Evolutionary conservation across 2,329 filamentous ascomycete genomes (phyloP).

Genomic region (Alternaria consortialis): DNA sequence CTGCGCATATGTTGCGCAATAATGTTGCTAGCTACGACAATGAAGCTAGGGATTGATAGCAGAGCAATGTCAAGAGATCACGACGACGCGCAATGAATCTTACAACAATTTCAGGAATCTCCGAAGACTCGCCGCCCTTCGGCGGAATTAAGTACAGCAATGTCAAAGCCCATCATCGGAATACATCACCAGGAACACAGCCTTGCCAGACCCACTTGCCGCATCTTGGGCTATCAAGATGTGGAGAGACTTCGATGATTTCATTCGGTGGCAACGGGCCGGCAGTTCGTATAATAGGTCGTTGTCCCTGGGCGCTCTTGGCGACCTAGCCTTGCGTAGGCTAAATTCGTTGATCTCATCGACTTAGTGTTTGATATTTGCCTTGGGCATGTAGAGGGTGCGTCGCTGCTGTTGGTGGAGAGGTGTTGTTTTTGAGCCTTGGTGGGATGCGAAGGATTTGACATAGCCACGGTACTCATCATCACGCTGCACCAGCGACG

Average conservation of each 20-base stretch:
- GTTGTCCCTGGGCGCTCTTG: conserved; percentile 12
- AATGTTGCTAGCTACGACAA: neutral
- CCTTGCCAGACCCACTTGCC: conserved; percentile 19
- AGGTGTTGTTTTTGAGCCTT: neutral
- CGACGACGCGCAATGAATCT: neutral
- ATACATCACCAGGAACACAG: conserved; percentile 16
- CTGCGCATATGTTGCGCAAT: neutral
- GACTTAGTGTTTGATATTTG: neutral
- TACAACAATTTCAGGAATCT: neutral
- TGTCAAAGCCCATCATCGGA: conserved; percentile 3
- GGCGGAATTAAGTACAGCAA: conserved; percentile 5
- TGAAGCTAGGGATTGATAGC: neutral
- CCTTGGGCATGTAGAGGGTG: conserved; percentile 2
- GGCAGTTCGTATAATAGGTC: conserved; percentile 12
- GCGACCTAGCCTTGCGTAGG: conserved; percentile 7
- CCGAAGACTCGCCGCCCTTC: neutral
- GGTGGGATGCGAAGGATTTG: conserved; percentile 1
- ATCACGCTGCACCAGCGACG: conserved; percentile 3
- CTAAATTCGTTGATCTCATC: neutral
- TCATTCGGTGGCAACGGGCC: conserved; percentile 5
- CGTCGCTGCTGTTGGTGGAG: conserved; percentile 3
- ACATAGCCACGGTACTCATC: conserved; percentile 20
- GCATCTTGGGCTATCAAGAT: conserved; percentile 1
- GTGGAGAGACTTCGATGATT: conserved; percentile 10
- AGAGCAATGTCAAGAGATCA: neutral